Conservation (phyloP, 164 flowering plant species). For the Taxillus chinensis region DNA sequence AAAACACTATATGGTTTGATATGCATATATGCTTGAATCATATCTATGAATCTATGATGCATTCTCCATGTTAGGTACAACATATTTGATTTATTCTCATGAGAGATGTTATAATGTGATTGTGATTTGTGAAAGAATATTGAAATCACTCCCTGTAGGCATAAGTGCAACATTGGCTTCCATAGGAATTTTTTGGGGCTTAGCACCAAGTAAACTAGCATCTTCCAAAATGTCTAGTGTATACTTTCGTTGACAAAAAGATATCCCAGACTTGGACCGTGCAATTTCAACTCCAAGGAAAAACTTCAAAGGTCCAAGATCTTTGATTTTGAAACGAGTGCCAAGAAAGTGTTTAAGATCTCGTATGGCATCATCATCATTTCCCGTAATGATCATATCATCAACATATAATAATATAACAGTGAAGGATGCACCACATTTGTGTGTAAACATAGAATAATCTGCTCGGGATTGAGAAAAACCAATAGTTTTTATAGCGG, state of each 20-base stretch:
- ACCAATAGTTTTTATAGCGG: not conserved
- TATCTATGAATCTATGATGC: too few species aligned
- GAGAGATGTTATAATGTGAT: too few species aligned
- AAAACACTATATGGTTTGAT: too few species aligned
- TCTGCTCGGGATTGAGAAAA: not conserved
- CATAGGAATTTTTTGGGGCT: not conserved
- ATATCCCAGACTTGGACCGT: not conserved
- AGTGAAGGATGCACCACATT: not conserved
- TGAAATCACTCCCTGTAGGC: not conserved
- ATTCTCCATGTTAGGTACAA: too few species aligned
- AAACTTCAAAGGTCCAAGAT: too few species aligned
- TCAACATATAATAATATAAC: not conserved
- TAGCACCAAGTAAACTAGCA: conserved; percentile 1
- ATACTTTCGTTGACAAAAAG: not conserved
- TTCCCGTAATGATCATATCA: conserved; percentile 2
- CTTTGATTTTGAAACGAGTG: too few species aligned
- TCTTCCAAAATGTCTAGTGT: not conserved
- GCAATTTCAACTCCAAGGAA: not conserved
- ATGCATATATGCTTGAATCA: too few species aligned
- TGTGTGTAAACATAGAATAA: not conserved
- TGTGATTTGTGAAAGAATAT: too few species aligned
- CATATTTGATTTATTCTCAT: too few species aligned
- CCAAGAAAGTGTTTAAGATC: not conserved
- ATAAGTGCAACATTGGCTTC: not conserved
- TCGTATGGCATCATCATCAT: not conserved